A percentile compares a stretch with the other conserved stretches of the same genome.
These are phyloP conservation scores for Trichoderma sp. DNA, from an alignment of 2,329 filamentous ascomycete species.

Conservation along the genomic window DNA sequence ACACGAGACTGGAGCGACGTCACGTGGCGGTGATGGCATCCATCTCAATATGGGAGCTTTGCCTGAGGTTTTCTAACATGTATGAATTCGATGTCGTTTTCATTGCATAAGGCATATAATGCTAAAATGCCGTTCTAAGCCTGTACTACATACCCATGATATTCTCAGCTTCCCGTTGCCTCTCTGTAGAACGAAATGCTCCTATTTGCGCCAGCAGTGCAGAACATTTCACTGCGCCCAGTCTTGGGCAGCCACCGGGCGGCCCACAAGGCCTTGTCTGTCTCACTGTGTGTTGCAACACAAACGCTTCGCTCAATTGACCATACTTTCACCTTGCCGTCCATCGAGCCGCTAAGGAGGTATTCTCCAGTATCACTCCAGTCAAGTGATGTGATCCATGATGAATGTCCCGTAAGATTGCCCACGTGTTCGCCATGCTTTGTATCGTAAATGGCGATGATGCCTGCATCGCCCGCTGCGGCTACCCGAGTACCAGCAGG, in stretches of 20 bases:
- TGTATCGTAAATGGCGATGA: slow-evolving; percentile 92
- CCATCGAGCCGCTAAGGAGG: slow-evolving; percentile 81
- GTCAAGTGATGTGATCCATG: slow-evolving; percentile 88
- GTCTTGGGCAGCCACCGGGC: slow-evolving; percentile 82
- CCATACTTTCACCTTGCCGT: slow-evolving; percentile 97
- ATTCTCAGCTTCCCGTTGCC: slow-evolving; percentile 65
- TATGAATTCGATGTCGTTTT: neutral
- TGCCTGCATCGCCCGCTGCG: slow-evolving; percentile 82
- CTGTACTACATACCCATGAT: neutral
- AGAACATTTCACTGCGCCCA: slow-evolving; percentile 70
- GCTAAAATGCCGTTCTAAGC: neutral
- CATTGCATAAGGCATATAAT: slow-evolving; percentile 22
- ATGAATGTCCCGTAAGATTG: slow-evolving; percentile 74
- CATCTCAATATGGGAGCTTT: neutral
- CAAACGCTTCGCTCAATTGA: slow-evolving; percentile 80
- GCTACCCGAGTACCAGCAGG: slow-evolving; percentile 82
- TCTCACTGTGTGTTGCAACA: slow-evolving; percentile 92
- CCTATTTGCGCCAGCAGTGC: slow-evolving; percentile 73
- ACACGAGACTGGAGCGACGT: slow-evolving; percentile 52
- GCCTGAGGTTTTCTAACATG: neutral
- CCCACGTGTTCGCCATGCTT: slow-evolving; percentile 89
- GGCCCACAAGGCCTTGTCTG: slow-evolving; percentile 80
- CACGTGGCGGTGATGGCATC: slow-evolving; percentile 44
- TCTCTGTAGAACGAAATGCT: slow-evolving; percentile 83
- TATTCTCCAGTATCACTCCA: slow-evolving; percentile 95